These are phyloP conservation scores for Claviceps sp. DNA, from an alignment of 2,329 filamentous ascomycete genomes.

Conservation along the genomic window DNA sequence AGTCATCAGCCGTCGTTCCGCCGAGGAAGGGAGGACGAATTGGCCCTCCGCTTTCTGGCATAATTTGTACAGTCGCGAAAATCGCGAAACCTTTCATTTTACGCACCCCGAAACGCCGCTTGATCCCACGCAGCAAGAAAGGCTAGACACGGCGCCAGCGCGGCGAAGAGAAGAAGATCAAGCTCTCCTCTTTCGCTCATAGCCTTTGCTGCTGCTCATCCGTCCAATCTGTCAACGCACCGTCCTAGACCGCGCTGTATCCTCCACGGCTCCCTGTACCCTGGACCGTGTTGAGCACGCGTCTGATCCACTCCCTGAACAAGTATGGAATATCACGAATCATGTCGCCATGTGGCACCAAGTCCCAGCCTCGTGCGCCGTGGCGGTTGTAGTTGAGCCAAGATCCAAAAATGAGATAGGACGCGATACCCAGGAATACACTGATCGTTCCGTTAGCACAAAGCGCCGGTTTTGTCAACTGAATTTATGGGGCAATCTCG, in stretches of 20 bases:
- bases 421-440: slow-evolving; percentile 67
- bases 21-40: neutral
- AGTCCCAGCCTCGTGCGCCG: slow-evolving; percentile 86
- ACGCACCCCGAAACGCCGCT: slow-evolving; percentile 15
- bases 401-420: slow-evolving; percentile 93
- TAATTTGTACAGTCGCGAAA: slow-evolving; percentile 14
- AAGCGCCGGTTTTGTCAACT: neutral
- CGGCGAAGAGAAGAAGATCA: neutral
- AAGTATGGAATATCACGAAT: slow-evolving; percentile 88
- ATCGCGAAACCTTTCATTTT: slow-evolving; percentile 9
- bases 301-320: slow-evolving; percentile 73
- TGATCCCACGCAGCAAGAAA: neutral
- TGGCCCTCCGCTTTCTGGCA: neutral
- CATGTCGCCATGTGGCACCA: slow-evolving; percentile 83
- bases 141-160: neutral
- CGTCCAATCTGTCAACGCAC: neutral
- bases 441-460: slow-evolving; percentile 28
- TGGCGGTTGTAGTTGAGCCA: slow-evolving; percentile 99
- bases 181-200: neutral
- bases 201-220: neutral
- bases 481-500: too few species aligned
- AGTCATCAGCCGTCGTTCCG: neutral
- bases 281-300: slow-evolving; percentile 72
- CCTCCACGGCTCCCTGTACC: slow-evolving; percentile 75
- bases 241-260: slow-evolving; percentile 73